These are phyloP conservation scores for Piloderma croceum DNA, from an alignment of 768 basidiomycete species.

Conservation along the genomic window DNA sequence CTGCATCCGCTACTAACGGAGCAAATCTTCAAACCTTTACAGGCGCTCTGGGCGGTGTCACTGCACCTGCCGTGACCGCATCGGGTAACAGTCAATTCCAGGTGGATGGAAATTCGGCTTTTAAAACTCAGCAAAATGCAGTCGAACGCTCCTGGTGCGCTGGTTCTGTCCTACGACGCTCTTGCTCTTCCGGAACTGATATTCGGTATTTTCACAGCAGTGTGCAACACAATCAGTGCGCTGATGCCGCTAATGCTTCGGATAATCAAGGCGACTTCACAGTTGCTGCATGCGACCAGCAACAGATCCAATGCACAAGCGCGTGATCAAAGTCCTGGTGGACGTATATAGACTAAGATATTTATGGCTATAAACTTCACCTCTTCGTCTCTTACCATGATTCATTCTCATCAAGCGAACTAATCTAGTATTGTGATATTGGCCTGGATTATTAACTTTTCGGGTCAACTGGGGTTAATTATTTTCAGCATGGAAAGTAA, in stretches of 20 bases:
- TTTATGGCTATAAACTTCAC: no score
- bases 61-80: conserved; percentile 40
- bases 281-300: conserved; percentile 40
- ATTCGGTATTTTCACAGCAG: conserved; percentile 27
- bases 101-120: conserved; percentile 41
- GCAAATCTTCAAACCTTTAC: conserved; percentile 47
- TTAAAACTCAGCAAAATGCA: conserved; percentile 42
- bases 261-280: conserved; percentile 43
- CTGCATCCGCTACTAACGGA: conserved; percentile 14
- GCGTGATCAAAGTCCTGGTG: no score
- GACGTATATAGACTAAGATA: no score
- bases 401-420: no score
- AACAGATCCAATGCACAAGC: conserved; percentile 41
- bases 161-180: not conserved
- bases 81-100: conserved; percentile 41
- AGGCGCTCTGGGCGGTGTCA: conserved; percentile 40
- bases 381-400: no score
- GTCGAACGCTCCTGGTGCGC: conserved; percentile 43
- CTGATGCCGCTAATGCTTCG: conserved; percentile 48
- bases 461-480: no score
- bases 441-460: no score
- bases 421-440: no score
- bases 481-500: no score
- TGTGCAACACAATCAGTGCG: conserved; percentile 56
- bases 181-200: not conserved